A percentile compares a stretch with the other conserved stretches of the same genome.
These are phyloP conservation scores for Sarocladium strictum DNA, from an alignment of 2,329 filamentous ascomycete species.

Conservation along the genomic window DNA sequence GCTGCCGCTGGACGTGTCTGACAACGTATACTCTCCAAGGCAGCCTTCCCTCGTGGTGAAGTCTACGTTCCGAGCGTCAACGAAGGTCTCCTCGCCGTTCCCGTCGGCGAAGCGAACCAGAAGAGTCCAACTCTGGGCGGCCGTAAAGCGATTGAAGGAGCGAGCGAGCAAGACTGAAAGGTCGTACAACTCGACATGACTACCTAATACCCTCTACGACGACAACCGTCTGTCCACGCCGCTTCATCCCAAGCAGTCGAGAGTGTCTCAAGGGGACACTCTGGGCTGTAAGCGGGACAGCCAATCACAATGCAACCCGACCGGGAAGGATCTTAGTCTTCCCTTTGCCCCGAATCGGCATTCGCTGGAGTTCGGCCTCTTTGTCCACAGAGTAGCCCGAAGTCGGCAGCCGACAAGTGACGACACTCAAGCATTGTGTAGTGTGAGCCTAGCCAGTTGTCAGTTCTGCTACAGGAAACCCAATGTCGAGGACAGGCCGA, in stretches of 20 bases:
- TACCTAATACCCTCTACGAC: too few species aligned
- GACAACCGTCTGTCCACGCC: not conserved
- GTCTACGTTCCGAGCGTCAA: constrained; percentile 13
- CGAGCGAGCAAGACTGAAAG: too few species aligned
- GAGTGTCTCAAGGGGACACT: not conserved
- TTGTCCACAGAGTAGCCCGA: too few species aligned
- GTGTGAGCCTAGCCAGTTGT: too few species aligned
- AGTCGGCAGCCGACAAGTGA: too few species aligned
- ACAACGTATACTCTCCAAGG: constrained; percentile 15
- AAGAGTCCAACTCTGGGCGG: constrained; percentile 19
- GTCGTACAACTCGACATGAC: too few species aligned
- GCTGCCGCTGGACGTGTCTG: constrained; percentile 19
- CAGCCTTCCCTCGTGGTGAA: not conserved
- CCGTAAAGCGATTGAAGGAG: constrained; percentile 6
- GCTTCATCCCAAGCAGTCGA: not conserved
- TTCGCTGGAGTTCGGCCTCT: too few species aligned
- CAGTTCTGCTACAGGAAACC: not conserved
- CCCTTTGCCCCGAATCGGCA: not conserved
- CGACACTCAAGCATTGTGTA: too few species aligned
- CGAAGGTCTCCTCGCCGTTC: constrained; percentile 25
- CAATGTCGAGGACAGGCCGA: not conserved
- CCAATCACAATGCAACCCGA: constrained; percentile 18
- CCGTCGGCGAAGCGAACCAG: constrained; percentile 30
- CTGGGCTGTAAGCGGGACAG: not conserved
- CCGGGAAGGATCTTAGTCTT: constrained; percentile 14